A percentile compares a stretch with the other conserved stretches of the same genome.
These are phyloP conservation scores for Ogataea henricii DNA, from an alignment of 805 yeast genomes.

Conservation along the genomic window DNA sequence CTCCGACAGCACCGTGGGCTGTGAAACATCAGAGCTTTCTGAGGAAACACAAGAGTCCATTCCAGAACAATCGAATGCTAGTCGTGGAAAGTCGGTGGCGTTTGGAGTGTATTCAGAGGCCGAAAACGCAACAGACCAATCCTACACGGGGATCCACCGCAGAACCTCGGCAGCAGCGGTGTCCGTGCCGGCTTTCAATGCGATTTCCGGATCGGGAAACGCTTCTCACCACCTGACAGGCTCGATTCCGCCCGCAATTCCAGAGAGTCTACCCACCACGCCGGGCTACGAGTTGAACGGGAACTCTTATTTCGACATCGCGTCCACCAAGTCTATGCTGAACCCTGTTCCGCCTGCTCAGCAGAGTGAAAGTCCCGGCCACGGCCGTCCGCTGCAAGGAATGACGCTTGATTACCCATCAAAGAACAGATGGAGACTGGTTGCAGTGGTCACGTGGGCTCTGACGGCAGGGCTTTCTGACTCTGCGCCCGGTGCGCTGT, in stretches of 20 bases:
- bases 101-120: background rate
- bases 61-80: background rate
- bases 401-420: slow-evolving; percentile 48
- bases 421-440: slow-evolving; percentile 43
- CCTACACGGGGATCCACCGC: slow-evolving; percentile 7
- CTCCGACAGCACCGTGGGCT: background rate
- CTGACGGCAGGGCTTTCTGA: slow-evolving; percentile 49
- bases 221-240: slow-evolving; percentile 2
- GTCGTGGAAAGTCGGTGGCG: background rate
- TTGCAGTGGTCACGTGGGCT: slow-evolving; percentile 43
- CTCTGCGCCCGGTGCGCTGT: slow-evolving; percentile 62
- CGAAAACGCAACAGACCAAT: background rate
- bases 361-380: slow-evolving; percentile 8
- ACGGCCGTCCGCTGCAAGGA: slow-evolving; percentile 18
- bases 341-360: slow-evolving; percentile 23
- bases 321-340: slow-evolving; percentile 9
- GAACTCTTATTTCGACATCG: slow-evolving; percentile 25
- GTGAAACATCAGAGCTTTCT: background rate
- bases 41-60: background rate
- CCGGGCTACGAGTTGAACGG: slow-evolving; percentile 39
- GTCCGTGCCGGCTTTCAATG: background rate
- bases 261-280: slow-evolving; percentile 44
- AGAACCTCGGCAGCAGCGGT: slow-evolving; percentile 8
- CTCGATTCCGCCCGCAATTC: slow-evolving; percentile 38
- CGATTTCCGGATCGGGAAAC: background rate